Evolutionary conservation across 164 flowering plant species (phyloP), one percentile per base, ranked within the genome.

Genomic region (Cinnamomum chago): DNA sequence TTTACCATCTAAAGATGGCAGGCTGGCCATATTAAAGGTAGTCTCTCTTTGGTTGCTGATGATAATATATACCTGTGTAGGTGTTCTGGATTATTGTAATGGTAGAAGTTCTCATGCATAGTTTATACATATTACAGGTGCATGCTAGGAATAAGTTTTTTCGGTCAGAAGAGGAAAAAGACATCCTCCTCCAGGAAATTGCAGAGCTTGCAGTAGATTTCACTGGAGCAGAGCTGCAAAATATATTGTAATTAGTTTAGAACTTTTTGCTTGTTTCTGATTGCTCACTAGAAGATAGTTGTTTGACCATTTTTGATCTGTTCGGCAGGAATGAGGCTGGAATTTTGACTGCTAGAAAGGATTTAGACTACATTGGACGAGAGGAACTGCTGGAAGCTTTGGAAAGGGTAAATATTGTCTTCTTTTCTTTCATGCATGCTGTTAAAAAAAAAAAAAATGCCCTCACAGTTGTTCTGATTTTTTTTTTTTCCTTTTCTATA

Each of bases 141-240:
- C 99, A 93, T 85, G 99, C 99, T 28, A 90, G 90, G 79, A 95
- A 92, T 81, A 95, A 95, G 81, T 89, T 77, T 78, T 95, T 95
- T 70, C 86, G 84, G 64, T 92, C 98, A 18, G 99, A 95, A 68
- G 89, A 83, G 75, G 97, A 95, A 78, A 95, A 92, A 81, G 89
- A 86, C 71, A 73, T 14, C 69, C 83, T 95, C 58, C 85, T 93
- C 77, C 86, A 85, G 78, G 98, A 95, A 87, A 79, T 95, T 76
- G 90, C 96, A 11, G 99, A 89, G 77, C 88, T 83, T 27, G 81
- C 97, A 1, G 93, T 90, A 76, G 96, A 91, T 84, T 95, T 95
- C 76, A 92, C 98, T 74, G 99, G 99, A 75, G 99, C 99, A 72
- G 98, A 95, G 80, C 88, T 95, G 84, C 98, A 93, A 79, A 95